A percentile compares a stretch with the other conserved stretches of the same genome.
Evolutionary conservation across 192 early-diverging fungal species (phyloP).

Genomic region (Anaeromyces robustus): DNA sequence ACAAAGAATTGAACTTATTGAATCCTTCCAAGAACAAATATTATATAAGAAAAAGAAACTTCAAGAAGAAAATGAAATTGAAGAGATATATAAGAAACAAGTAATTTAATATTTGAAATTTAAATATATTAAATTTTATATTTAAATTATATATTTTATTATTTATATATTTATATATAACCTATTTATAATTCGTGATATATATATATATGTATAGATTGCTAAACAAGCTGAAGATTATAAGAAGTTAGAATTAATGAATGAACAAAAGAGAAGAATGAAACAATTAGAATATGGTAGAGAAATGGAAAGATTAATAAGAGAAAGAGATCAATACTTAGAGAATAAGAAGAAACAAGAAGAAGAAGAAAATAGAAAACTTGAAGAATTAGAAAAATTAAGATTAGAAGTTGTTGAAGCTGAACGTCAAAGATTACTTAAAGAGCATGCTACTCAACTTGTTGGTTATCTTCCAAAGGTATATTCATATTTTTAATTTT

Average conservation of each 20-base stretch:
- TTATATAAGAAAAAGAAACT: conserved; percentile 20
- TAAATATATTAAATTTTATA: too few species aligned
- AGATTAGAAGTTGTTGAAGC: conserved; percentile 36
- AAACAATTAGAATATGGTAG: conserved; percentile 40
- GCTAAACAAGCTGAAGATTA: conserved; percentile 19
- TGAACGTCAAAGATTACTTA: conserved; percentile 37
- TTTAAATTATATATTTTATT: too few species aligned
- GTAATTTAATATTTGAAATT: conserved; percentile 8
- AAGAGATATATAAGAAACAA: conserved; percentile 26
- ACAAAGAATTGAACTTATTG: conserved; percentile 34
- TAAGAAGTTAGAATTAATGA: conserved; percentile 37
- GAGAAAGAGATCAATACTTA: conserved; percentile 20
- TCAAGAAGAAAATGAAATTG: conserved; percentile 23
- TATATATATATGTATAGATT: not conserved
- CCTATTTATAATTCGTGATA: too few species aligned
- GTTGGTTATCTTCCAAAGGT: conserved; percentile 41
- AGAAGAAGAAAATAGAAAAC: conserved; percentile 14
- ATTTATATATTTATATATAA: not conserved
- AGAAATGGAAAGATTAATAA: conserved; percentile 35
- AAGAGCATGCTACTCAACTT: conserved; percentile 38
- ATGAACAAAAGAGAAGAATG: conserved; percentile 27
- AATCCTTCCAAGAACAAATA: conserved; percentile 34
- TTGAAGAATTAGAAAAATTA: conserved; percentile 27
- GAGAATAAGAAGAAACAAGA: conserved; percentile 15
- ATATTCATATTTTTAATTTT: too few species aligned